Conservation (phyloP, 140 eudicot species). For the Stevia rebaudiana region DNA sequence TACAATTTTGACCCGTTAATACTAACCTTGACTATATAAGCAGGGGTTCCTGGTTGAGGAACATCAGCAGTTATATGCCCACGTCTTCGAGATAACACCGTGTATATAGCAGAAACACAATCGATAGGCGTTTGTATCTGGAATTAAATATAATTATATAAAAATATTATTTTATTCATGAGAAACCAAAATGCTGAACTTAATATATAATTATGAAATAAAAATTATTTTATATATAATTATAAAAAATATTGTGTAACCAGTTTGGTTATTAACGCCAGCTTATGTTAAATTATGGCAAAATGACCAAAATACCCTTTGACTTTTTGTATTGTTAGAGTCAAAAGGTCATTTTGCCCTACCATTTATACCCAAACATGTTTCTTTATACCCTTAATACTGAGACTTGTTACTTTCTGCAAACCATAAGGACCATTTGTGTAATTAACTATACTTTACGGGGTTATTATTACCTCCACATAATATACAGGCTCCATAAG, state of each 20-base stretch:
- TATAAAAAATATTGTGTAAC: too few species aligned
- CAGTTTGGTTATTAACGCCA: too few species aligned
- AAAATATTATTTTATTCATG: too few species aligned
- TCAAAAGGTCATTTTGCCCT: too few species aligned
- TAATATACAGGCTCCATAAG: conserved; percentile 96
- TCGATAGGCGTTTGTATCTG: conserved; percentile 99
- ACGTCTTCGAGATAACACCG: conserved; percentile 88
- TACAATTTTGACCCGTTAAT: not conserved
- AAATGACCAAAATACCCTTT: too few species aligned
- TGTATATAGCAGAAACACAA: conserved; percentile 89
- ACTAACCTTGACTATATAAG: conserved; percentile 90
- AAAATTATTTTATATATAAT: too few species aligned
- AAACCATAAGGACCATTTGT: too few species aligned
- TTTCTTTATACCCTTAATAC: too few species aligned
- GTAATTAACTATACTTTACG: not conserved
- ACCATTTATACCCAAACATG: too few species aligned
- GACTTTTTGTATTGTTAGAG: too few species aligned
- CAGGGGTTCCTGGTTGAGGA: conserved; percentile 99
- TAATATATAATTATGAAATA: not conserved
- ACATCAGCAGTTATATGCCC: conserved; percentile 96
- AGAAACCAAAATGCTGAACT: conserved; percentile 1
- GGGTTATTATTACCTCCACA: conserved; percentile 59
- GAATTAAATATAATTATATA: conserved; percentile 17
- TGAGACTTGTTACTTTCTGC: too few species aligned
- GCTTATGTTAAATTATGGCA: too few species aligned